A percentile compares a stretch with the other conserved stretches of the same genome.
Evolutionary conservation across 1,139 yeast genomes (phyloP).

Genomic region (Entelexis paramagnoliae): DNA sequence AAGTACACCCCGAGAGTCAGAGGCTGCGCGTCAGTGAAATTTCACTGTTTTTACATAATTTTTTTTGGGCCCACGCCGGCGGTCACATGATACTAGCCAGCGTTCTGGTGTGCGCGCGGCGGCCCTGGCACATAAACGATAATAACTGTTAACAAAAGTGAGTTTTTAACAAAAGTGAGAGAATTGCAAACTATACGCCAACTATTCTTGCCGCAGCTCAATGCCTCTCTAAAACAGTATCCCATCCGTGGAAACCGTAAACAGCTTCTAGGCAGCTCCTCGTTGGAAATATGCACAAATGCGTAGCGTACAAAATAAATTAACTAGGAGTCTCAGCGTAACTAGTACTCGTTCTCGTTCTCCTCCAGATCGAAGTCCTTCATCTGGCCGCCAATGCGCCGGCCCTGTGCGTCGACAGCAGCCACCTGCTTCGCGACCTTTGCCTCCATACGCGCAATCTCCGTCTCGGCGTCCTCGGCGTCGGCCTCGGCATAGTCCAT

Average conservation of each 20-base stretch:
- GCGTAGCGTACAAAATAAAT: too few relatives aligned
- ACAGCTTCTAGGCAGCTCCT: too few relatives aligned
- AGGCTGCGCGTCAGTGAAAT: slow-evolving; percentile 2
- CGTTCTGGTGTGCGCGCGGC: too few relatives aligned
- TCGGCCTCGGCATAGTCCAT: slow-evolving; percentile 87
- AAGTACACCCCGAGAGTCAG: background rate
- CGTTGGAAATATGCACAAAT: too few relatives aligned
- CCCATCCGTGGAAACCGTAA: too few relatives aligned
- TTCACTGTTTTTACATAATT: slow-evolving; percentile 2
- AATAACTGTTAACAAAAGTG: too few relatives aligned
- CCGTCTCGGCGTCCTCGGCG: slow-evolving; percentile 74
- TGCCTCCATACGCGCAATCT: slow-evolving; percentile 78
- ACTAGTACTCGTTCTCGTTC: slow-evolving; percentile 31
- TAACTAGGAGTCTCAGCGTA: background rate
- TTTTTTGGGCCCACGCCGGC: background rate
- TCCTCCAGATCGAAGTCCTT: slow-evolving; percentile 54
- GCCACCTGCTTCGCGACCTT: slow-evolving; percentile 75
- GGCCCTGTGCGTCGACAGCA: slow-evolving; percentile 58
- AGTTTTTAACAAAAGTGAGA: too few relatives aligned
- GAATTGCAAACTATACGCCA: too few relatives aligned
- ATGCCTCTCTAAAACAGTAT: too few relatives aligned
- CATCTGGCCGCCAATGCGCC: slow-evolving; percentile 62
- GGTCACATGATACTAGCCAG: background rate
- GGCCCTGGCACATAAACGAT: too few relatives aligned
- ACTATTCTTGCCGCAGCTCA: too few relatives aligned